A percentile compares a stretch with the other conserved stretches of the same genome.
Conservation (phyloP, 176 grass and related monocot genomes). For the Paspalum notatum region DNA sequence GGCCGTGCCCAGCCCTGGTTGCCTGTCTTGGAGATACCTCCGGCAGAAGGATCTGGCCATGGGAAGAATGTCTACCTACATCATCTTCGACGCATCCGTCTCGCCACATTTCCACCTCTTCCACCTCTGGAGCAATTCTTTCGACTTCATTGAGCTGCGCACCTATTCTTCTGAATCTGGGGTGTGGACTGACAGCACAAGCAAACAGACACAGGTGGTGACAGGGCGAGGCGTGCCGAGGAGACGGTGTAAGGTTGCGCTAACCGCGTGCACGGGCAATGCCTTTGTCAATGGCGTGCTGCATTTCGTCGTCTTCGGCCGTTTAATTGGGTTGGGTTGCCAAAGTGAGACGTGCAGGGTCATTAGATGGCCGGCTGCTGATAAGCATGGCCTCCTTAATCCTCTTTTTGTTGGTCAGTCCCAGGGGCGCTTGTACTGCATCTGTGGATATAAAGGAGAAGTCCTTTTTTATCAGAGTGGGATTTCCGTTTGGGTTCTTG, state of each 20-base stretch:
- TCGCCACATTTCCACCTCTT: not conserved
- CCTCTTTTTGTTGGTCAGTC: not conserved
- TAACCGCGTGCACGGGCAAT: not conserved
- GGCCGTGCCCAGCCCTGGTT: not conserved
- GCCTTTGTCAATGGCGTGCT: constrained; percentile 5
- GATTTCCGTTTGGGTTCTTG: constrained; percentile 2
- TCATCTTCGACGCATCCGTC: too few relatives aligned
- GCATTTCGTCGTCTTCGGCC: not conserved
- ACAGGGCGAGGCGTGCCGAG: not conserved
- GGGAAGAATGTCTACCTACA: too few relatives aligned
- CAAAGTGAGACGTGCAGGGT: not conserved
- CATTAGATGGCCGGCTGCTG: not conserved
- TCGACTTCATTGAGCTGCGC: not conserved
- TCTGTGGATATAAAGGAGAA: not conserved
- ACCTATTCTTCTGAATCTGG: not conserved
- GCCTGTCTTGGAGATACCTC: not conserved
- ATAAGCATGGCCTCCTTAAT: too few relatives aligned
- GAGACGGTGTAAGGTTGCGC: not conserved
- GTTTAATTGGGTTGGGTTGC: not conserved
- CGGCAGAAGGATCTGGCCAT: too few relatives aligned
- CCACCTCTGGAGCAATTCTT: not conserved
- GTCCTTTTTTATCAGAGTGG: not conserved
- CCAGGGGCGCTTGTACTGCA: not conserved
- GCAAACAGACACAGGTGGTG: too few relatives aligned
- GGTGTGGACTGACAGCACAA: not conserved